Evolutionary conservation across 1,139 yeast species (phyloP).

Genomic region (Pichia sp.): DNA sequence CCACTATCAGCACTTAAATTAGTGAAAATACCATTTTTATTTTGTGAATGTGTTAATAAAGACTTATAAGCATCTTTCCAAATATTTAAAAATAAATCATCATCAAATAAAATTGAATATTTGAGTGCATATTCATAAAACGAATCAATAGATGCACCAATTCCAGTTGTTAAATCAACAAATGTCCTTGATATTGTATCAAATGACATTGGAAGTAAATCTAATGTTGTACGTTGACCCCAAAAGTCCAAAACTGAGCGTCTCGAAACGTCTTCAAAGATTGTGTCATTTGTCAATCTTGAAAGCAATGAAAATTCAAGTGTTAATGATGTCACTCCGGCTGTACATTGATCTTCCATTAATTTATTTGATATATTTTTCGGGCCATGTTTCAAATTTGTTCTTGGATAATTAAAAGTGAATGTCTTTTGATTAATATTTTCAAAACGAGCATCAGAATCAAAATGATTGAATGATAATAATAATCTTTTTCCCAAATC

Average conservation of each 20-base stretch:
- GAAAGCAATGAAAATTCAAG: slow-evolving; percentile 74
- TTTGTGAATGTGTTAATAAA: slow-evolving; percentile 43
- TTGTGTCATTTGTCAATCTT: slow-evolving; percentile 62
- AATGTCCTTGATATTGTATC: slow-evolving; percentile 44
- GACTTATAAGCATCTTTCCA: slow-evolving; percentile 59
- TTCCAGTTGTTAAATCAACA: slow-evolving; percentile 61
- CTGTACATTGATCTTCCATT: slow-evolving; percentile 67
- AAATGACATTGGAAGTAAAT: slow-evolving; percentile 73
- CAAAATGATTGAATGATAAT: slow-evolving; percentile 49
- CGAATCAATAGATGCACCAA: slow-evolving; percentile 93
- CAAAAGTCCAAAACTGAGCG: slow-evolving; percentile 65
- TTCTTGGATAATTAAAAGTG: slow-evolving; percentile 61
- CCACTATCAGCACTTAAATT: slow-evolving; percentile 57
- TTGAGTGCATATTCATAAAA: slow-evolving; percentile 86
- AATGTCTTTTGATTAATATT: slow-evolving; percentile 1
- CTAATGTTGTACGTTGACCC: slow-evolving; percentile 54
- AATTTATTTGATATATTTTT: slow-evolving; percentile 35
- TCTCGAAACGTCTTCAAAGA: slow-evolving; percentile 58
- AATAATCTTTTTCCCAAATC: slow-evolving; percentile 64
- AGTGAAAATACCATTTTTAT: slow-evolving; percentile 46
- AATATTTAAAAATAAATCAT: slow-evolving; percentile 49
- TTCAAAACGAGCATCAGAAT: slow-evolving; percentile 36
- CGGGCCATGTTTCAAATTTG: slow-evolving; percentile 54
- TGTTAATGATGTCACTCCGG: slow-evolving; percentile 81
- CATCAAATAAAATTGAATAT: slow-evolving; percentile 66